These are phyloP conservation scores for Komagataea norvegica DNA, from an alignment of 1,139 yeast species.

Conservation along the genomic window DNA sequence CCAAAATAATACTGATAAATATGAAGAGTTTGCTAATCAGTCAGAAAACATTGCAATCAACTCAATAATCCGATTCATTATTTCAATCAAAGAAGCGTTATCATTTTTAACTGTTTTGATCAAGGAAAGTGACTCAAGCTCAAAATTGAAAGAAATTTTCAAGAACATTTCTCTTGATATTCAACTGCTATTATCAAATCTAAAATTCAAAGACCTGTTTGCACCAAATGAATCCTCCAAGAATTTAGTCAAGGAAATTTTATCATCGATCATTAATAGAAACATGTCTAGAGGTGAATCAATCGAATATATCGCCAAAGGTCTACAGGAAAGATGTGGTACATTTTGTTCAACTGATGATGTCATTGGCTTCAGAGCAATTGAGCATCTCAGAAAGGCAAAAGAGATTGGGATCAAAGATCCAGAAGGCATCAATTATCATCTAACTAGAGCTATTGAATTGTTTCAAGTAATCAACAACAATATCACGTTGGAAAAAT, in stretches of 20 bases:
- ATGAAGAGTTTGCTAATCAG: constrained; percentile 67
- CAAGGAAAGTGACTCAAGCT: constrained; percentile 73
- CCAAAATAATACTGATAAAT: constrained; percentile 34
- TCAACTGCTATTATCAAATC: constrained; percentile 61
- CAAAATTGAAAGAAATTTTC: constrained; percentile 59
- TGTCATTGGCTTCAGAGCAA: constrained; percentile 88
- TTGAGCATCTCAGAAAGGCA: constrained; percentile 86
- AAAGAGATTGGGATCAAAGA: constrained; percentile 69
- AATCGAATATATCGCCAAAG: constrained; percentile 82
- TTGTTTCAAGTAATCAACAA: constrained; percentile 79
- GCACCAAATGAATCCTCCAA: constrained; percentile 60
- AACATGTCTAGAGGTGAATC: constrained; percentile 90
- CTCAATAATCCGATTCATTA: constrained; percentile 68
- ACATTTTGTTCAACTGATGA: constrained; percentile 93
- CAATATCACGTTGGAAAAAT: constrained; percentile 69
- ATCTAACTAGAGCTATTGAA: constrained; percentile 68
- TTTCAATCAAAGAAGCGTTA: constrained; percentile 81
- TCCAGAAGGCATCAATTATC: constrained; percentile 62
- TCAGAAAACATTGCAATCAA: constrained; percentile 90
- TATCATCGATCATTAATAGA: constrained; percentile 83
- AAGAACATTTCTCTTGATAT: constrained; percentile 60
- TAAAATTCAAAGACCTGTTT: constrained; percentile 73
- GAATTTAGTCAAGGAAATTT: constrained; percentile 74
- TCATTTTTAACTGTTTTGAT: constrained; percentile 79
- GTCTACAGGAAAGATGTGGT: constrained; percentile 90